Evolutionary conservation across 495 filamentous ascomycete genomes (phyloP), one percentile per base, ranked within the genome.

Genomic region (Lasiosphaeria hispida): DNA sequence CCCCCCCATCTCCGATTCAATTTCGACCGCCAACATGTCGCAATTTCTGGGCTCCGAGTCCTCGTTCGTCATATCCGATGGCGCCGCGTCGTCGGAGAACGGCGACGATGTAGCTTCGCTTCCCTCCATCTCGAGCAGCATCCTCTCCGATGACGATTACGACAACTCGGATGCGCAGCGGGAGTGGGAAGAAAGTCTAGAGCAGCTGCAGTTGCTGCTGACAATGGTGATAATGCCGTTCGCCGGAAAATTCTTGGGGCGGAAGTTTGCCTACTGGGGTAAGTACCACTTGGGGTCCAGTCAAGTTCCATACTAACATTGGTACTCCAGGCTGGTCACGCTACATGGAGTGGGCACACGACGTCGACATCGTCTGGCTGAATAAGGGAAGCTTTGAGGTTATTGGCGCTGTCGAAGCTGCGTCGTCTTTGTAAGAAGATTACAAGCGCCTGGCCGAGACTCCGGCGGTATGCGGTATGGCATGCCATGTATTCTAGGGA

Each of bases 261-360:
- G 94, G 70, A 91, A 86, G 74, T 95, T 90, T 77, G 94, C 94
- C 50, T 97, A 97, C 73, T 97, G 91, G 91, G 87, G 94, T 97
- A 71, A 66, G 87, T 82, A n/a, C 10, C 11, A 2, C 10, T 44
- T 33, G 5, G 3, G 11, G 0, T 14, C 2, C 2, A 30, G 23
- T 30, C 23, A 30, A 5, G 7, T 13, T n/a, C 10, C 3, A n/a
- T 44, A 53, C 70, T 72, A 40, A 67, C 61, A 14, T 15, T 19
- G 7, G 30, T 34, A 35, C 44, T 4, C 14, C 44, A 79, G 81
- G 80, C 60, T 83, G 81, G 81, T 77, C 78, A 34, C 73, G 76
- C 52, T 82, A 81, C 60, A 83, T 83, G 81, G 74, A 80, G 64
- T 83, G 81, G 81, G 68, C 73, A 68, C 79, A 83, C 65, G 70